Base-by-base conservation (phyloP, 83 land plant species). In the Larix sibirica region DNA sequence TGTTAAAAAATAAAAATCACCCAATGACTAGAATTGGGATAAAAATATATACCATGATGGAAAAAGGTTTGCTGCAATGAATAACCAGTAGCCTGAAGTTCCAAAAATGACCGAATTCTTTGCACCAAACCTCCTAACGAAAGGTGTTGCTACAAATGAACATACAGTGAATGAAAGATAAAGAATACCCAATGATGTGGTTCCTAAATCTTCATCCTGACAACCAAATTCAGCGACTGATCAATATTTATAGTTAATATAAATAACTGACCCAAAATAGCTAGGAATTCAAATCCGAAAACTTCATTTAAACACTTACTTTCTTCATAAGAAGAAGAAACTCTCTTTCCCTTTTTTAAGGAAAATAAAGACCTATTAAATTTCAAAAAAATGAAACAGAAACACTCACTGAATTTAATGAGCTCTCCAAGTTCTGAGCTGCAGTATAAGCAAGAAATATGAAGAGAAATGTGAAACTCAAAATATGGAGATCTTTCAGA, bases 351-450 rank as follows among this genome's bases (percentile, higher is more conserved):
- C 9, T 47, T 47, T 7, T 47, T 7, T 7, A 47, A 47, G 54
- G 54, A 47, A 47, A 47, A 47, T 7, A 68, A 33, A 33, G 6
- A 8, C 54, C 54, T 14, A 14, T 26, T 28, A 67, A 12, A 13
- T 67, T 31, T 31, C 50, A 70, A 38, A 1, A 28, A 69, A 69
- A 28, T 13, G 18, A 24, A 16, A 77, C 33, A 16, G 3, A 20
- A 61, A 67, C n/a, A 74, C 92, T 70, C 65, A 96, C 98, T 92
- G 74, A 88, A 83, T 81, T 96, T 20, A 94, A 63, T 36, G 97
- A 90, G 85, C 89, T 94, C 84, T 96, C 86, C 82, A 96, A 83
- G 79, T 94, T 96, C 83, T 94, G 97, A 47, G 88, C 89, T 40
- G 94, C 97, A 9, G 88, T 86, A 74, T 93, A 94, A 23, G 97